phyloP scores from a whole-genome alignment of 2,329 filamentous ascomycete species.

The Cercospora sp. region DNA sequence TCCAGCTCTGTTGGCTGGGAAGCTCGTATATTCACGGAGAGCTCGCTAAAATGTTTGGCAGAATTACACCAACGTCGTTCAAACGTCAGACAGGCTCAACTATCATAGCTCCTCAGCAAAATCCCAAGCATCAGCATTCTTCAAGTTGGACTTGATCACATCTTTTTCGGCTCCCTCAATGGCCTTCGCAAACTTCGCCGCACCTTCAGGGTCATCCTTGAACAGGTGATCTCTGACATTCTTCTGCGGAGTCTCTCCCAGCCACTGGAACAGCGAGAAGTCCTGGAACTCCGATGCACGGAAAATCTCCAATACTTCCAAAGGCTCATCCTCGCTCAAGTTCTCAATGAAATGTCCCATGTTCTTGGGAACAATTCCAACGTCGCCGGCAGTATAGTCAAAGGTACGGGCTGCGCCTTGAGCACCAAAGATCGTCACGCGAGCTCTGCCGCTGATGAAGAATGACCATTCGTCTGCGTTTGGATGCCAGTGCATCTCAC shows the following conservation, averaged over 20 bases:
- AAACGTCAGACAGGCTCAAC: not conserved
- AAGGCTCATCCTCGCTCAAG: constrained; percentile 68
- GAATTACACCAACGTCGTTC: not conserved
- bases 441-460: constrained; percentile 70
- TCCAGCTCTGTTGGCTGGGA: not conserved
- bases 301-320: constrained; percentile 77
- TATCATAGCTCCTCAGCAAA: constrained; percentile 6
- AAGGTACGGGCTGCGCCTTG: constrained; percentile 71
- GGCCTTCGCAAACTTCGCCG: constrained; percentile 62
- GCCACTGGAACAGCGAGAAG: constrained; percentile 73
- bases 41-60: not conserved
- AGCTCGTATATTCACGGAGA: not conserved
- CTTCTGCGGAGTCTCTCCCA: constrained; percentile 68
- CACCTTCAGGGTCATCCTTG: constrained; percentile 60
- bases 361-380: constrained; percentile 73
- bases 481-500: constrained; percentile 83
- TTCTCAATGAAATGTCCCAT: constrained; percentile 85
- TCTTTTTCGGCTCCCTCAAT: constrained; percentile 63
- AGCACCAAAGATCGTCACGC: constrained; percentile 72
- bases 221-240: constrained; percentile 63
- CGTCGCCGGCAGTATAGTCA: constrained; percentile 72
- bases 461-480: constrained; percentile 80
- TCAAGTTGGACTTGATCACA: constrained; percentile 39
- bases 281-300: constrained; percentile 65
- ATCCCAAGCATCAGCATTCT: constrained; percentile 13